Percentiles rank a stretch among this genome's conserved stretches.
phyloP scores from a whole-genome alignment of 352 stramenopile species.

The Thalassiosira livingstoniorum region DNA sequence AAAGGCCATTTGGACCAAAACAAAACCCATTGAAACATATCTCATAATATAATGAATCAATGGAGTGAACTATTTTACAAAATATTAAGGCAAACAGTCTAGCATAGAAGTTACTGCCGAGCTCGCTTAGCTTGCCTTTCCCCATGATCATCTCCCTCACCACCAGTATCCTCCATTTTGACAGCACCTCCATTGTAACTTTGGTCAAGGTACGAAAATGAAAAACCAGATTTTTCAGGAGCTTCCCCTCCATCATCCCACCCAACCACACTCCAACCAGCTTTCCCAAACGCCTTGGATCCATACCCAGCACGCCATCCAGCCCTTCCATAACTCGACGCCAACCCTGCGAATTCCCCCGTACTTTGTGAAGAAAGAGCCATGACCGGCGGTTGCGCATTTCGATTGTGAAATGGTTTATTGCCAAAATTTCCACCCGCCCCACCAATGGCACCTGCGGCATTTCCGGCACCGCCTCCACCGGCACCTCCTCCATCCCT shows the following conservation, averaged over 20 bases:
- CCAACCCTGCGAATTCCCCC: conserved; percentile 81
- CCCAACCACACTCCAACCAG: conserved; percentile 77
- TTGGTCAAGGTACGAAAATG: conserved; percentile 63
- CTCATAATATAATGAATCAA: too few species aligned
- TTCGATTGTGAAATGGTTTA: conserved; percentile 14
- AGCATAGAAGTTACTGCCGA: conserved; percentile 32
- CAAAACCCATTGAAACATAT: too few species aligned
- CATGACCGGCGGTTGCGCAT: conserved; percentile 67
- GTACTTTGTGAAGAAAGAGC: conserved; percentile 40
- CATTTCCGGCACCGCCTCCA: conserved; percentile 4
- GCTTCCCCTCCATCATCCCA: conserved; percentile 72
- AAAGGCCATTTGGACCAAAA: too few species aligned
- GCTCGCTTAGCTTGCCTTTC: conserved; percentile 31
- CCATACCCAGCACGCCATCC: conserved; percentile 84
- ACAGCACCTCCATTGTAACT: not conserved
- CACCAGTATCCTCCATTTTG: conserved; percentile 15
- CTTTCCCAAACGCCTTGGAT: conserved; percentile 79
- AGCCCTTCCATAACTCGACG: conserved; percentile 73
- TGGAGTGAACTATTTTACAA: too few species aligned
- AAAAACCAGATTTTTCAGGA: conserved; percentile 77
- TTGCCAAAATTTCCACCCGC: not conserved
- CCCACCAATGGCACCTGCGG: not conserved
- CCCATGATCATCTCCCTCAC: conserved; percentile 14
- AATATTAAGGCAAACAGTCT: too few species aligned
- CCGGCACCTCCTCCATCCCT: conserved; percentile 34